Conservation (phyloP, 1,284 basidiomycete species). For the Puccinia horiana region DNA sequence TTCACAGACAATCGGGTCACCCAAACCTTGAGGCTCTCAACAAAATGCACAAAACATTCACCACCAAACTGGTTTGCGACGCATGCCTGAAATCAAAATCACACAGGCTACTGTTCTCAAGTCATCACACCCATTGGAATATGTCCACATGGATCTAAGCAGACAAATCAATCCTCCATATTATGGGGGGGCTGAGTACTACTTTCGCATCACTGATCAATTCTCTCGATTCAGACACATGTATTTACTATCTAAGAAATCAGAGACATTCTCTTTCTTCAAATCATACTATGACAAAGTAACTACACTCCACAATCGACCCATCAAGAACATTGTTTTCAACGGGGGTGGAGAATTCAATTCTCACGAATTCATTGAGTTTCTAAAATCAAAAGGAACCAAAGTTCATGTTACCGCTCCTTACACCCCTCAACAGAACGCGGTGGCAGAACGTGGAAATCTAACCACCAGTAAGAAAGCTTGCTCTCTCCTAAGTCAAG, state of each 20-base stretch:
- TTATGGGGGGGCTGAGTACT: neutral
- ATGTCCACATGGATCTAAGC: conserved; percentile 14
- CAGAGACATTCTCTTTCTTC: neutral
- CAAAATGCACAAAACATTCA: neutral
- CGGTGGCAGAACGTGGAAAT: conserved; percentile 7
- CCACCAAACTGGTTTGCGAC: neutral
- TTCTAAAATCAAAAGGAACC: neutral
- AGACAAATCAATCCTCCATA: neutral
- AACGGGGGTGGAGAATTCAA: neutral
- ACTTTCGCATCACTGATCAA: conserved; percentile 1
- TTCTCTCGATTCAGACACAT: neutral
- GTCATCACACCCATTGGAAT: neutral
- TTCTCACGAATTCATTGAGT: neutral
- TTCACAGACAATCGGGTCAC: conserved; percentile 15
- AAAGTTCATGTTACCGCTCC: neutral
- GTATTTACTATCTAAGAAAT: neutral
- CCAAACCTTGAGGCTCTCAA: neutral
- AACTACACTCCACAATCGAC: neutral
- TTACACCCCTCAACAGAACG: conserved; percentile 15
- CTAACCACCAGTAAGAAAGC: neutral
- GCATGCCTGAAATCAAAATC: conserved; percentile 4
- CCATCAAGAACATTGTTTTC: neutral
- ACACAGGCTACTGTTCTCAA: neutral
- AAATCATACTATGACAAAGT: neutral
- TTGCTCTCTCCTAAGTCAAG: neutral